A percentile compares a stretch with the other conserved stretches of the same genome.
phyloP scores from a whole-genome alignment of 495 filamentous ascomycete species.

The Podospora pseudopauciseta region DNA sequence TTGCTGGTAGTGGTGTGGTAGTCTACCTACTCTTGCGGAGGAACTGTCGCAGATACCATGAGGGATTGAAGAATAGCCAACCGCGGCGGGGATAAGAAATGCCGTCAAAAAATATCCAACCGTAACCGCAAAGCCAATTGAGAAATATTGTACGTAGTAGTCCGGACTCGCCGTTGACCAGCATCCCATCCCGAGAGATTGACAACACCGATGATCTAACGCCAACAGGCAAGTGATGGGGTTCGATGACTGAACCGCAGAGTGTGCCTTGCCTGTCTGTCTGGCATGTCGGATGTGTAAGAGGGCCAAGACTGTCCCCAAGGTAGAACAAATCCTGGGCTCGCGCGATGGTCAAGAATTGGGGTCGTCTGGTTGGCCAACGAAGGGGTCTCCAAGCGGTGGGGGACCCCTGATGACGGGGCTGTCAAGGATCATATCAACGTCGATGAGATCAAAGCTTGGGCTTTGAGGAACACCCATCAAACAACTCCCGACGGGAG shows the following conservation, averaged over 20 bases:
- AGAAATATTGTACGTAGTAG: not conserved
- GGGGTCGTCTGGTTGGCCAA: not conserved
- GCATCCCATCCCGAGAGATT: not conserved
- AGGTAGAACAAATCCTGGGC: not conserved
- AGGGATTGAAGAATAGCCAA: not conserved
- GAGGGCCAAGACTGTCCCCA: not conserved
- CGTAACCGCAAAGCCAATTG: not conserved
- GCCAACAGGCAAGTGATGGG: slow-evolving; percentile 2
- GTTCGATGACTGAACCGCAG: not conserved
- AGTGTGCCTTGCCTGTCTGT: slow-evolving; percentile 5
- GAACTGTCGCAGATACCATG: not conserved
- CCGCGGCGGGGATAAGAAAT: not conserved
- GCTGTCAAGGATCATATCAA: not conserved
- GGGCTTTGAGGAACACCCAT: not conserved
- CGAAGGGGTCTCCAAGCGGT: not conserved
- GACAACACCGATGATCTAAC: not conserved
- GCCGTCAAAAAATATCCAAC: not conserved
- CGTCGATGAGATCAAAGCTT: slow-evolving; percentile 3
- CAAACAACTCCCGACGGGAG: slow-evolving; percentile 1
- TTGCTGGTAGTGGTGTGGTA: slow-evolving; percentile 1
- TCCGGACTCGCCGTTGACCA: not conserved
- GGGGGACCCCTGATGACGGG: not conserved
- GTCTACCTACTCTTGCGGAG: not conserved
- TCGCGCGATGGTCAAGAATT: not conserved
- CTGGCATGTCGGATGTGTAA: slow-evolving; percentile 2